A percentile compares a stretch with the other conserved stretches of the same genome.
Evolutionary conservation across 2,329 filamentous ascomycete species (phyloP).

Genomic region (Fusarium sp.): DNA sequence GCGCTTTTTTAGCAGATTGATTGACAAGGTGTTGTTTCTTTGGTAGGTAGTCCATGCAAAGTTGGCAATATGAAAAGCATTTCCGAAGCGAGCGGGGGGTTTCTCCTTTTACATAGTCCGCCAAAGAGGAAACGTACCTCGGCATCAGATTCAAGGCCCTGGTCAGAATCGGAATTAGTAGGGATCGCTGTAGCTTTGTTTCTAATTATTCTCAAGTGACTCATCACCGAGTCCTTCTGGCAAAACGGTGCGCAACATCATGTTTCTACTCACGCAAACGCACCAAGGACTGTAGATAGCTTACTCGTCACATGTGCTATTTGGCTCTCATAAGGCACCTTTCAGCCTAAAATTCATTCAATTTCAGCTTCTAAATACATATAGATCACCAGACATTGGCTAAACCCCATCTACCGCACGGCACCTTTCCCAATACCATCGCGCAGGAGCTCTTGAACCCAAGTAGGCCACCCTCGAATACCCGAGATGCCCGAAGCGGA

Average conservation of each 20-base stretch:
- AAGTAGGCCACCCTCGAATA: slow-evolving; percentile 57
- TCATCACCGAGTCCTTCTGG: neutral
- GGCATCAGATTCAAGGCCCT: neutral
- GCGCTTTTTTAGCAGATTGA: neutral
- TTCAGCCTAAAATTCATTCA: neutral
- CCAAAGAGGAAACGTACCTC: neutral
- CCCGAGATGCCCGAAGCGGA: slow-evolving; percentile 39
- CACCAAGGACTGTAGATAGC: neutral
- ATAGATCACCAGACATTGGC: neutral
- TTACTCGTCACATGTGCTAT: neutral
- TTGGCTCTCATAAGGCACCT: neutral
- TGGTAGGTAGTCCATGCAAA: neutral
- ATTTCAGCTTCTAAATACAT: neutral
- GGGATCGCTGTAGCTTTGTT: neutral
- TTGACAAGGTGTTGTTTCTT: neutral
- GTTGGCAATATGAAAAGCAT: neutral
- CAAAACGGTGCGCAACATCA: neutral
- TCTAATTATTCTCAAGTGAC: neutral
- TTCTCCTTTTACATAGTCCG: neutral
- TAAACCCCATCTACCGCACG: neutral
- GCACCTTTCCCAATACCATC: slow-evolving; percentile 43
- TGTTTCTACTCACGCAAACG: neutral
- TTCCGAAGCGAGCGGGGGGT: neutral
- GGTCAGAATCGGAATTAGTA: neutral
- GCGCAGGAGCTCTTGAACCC: slow-evolving; percentile 50